phyloP scores from a whole-genome alignment of 139 green algal species.

The Tetraselmis striata region DNA sequence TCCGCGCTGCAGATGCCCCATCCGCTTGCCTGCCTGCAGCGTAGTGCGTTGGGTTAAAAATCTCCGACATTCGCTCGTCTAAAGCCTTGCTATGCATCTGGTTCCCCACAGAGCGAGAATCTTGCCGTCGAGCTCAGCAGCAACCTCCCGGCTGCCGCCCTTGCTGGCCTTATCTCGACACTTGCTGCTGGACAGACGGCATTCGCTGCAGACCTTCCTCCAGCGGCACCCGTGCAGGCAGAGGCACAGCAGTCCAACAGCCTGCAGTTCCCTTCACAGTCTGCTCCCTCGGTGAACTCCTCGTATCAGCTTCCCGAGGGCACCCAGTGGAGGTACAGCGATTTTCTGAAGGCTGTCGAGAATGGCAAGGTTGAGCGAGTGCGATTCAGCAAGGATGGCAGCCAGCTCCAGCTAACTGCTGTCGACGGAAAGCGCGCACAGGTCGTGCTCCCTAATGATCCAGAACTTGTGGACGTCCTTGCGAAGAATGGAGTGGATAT shows the following conservation, averaged over 20 bases:
- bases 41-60: too few species aligned
- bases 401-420: slow-evolving; percentile 64
- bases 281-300: slow-evolving; percentile 28
- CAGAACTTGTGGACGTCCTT: slow-evolving; percentile 86
- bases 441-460: slow-evolving; percentile 82
- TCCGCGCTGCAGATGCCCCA: too few species aligned
- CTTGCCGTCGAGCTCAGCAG: slow-evolving; percentile 24
- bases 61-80: too few species aligned
- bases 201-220: slow-evolving; percentile 36
- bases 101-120: slow-evolving; percentile 29
- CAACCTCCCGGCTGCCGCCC: slow-evolving; percentile 43
- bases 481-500: slow-evolving; percentile 89
- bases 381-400: slow-evolving; percentile 96
- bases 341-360: slow-evolving; percentile 94
- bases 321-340: slow-evolving; percentile 93
- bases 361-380: slow-evolving; percentile 94
- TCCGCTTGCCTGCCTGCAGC: too few species aligned
- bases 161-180: slow-evolving; percentile 52
- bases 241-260: slow-evolving; percentile 19
- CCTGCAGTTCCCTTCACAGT: slow-evolving; percentile 21
- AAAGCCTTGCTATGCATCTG: too few species aligned
- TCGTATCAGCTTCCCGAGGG: slow-evolving; percentile 80
- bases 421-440: slow-evolving; percentile 58
- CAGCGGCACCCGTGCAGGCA: slow-evolving; percentile 29
- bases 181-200: slow-evolving; percentile 26